Evolutionary conservation across 73 alveolate species (phyloP).

Genomic region (Uronychia binucleata): DNA sequence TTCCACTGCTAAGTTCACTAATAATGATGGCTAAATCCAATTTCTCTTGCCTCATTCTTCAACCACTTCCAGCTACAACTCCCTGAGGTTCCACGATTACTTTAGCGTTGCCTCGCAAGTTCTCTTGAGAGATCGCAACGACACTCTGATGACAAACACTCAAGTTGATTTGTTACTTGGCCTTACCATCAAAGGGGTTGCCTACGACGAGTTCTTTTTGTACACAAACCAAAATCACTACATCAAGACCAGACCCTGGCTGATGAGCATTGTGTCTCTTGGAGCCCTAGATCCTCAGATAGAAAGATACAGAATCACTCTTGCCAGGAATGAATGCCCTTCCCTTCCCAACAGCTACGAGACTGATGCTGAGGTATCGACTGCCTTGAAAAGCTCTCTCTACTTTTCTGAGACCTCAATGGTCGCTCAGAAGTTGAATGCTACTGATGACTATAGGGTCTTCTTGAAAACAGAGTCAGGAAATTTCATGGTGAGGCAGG

Average conservation of each 20-base stretch:
- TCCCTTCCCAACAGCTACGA: not conserved
- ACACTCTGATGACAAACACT: not conserved
- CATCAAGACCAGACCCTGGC: not conserved
- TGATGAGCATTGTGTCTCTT: not conserved
- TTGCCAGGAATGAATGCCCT: not conserved
- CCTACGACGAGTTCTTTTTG: not conserved
- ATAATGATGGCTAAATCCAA: not conserved
- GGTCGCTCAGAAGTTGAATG: constrained; percentile 17
- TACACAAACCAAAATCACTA: not conserved
- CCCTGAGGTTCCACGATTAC: not conserved
- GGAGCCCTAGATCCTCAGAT: not conserved
- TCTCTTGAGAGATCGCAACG: not conserved
- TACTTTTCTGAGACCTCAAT: not conserved
- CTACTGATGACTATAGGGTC: not conserved
- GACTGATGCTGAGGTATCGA: not conserved
- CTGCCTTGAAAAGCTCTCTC: not conserved
- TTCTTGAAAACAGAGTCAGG: constrained; percentile 3
- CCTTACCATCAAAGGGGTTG: not conserved
- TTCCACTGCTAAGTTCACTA: not conserved
- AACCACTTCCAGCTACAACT: not conserved
- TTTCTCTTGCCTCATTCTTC: not conserved
- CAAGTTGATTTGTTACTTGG: not conserved
- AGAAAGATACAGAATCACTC: not conserved
- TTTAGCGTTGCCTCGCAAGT: not conserved
- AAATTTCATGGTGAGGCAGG: not conserved